phyloP scores from a whole-genome alignment of 495 filamentous ascomycete species.

The Neurospora cerealis region DNA sequence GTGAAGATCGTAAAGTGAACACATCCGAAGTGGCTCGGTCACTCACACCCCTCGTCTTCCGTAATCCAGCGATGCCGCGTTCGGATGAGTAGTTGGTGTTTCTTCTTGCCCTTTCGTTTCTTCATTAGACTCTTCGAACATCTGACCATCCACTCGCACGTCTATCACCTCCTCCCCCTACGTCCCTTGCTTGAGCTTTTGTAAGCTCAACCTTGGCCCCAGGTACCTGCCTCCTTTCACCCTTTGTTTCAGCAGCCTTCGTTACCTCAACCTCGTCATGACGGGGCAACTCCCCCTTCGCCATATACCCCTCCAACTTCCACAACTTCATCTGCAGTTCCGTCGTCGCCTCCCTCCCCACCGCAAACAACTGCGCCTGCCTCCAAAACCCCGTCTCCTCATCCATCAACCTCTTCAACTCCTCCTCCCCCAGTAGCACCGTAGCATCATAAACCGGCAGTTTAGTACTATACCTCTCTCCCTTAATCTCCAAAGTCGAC shows the following conservation, averaged over 20 bases:
- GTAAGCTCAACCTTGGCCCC: background rate
- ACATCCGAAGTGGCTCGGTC: too few species aligned
- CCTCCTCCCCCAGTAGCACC: constrained; percentile 29
- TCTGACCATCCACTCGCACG: background rate
- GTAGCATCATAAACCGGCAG: constrained; percentile 34
- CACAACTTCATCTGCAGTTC: constrained; percentile 50
- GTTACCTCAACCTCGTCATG: background rate
- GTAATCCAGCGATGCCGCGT: background rate
- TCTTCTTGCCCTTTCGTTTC: background rate
- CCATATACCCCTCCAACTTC: constrained; percentile 56
- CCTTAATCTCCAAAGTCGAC: constrained; percentile 22
- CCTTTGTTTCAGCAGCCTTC: background rate
- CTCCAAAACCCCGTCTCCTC: constrained; percentile 16
- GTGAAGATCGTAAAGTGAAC: too few species aligned
- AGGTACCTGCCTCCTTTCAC: background rate
- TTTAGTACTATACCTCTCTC: constrained; percentile 6
- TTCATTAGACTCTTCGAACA: background rate
- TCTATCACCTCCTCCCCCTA: background rate
- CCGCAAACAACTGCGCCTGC: constrained; percentile 28
- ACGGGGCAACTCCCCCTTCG: constrained; percentile 1
- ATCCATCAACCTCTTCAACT: constrained; percentile 18
- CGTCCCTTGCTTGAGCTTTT: background rate
- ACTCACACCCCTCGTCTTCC: background rate
- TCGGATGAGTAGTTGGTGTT: background rate
- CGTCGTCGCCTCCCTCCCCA: constrained; percentile 35